These are phyloP conservation scores for Neopestalotiopsis rosae DNA, from an alignment of 2,329 filamentous ascomycete species.

Conservation along the genomic window DNA sequence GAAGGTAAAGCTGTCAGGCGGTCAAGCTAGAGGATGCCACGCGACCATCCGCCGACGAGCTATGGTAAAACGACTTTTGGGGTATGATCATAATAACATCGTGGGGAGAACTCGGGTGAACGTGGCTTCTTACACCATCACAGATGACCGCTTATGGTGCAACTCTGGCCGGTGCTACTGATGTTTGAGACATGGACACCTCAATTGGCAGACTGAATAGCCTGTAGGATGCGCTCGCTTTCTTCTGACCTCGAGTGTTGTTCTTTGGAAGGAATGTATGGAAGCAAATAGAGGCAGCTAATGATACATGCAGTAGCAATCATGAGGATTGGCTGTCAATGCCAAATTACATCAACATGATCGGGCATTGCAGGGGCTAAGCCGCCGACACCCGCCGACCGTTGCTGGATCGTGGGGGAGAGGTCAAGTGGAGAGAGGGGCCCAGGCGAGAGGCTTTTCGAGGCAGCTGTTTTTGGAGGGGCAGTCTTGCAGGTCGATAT, in stretches of 20 bases:
- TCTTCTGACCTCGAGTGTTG: neutral
- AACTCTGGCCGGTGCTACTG: neutral
- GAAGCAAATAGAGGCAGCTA: neutral
- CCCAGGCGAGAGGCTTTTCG: neutral
- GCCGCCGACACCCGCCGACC: neutral
- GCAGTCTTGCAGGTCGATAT: neutral
- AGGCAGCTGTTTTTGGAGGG: neutral
- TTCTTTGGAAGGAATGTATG: neutral
- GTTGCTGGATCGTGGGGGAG: neutral
- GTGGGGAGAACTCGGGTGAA: neutral
- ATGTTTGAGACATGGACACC: neutral
- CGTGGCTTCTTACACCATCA: neutral
- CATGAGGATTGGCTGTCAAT: neutral
- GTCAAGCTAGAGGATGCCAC: conserved; percentile 35
- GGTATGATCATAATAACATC: conserved; percentile 2
- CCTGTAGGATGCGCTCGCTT: too few relatives aligned
- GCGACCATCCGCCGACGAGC: conserved; percentile 24
- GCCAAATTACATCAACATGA: conserved; percentile 8
- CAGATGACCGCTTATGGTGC: neutral
- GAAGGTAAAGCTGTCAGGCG: conserved; percentile 25
- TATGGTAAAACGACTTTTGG: neutral
- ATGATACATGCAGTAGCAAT: neutral
- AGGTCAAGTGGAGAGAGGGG: neutral
- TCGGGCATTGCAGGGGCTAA: neutral
- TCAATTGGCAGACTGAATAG: neutral